Percentiles rank a stretch among this genome's conserved stretches.
Conservation (phyloP, 768 basidiomycete genomes). For the Fistulinella prunicolor region DNA sequence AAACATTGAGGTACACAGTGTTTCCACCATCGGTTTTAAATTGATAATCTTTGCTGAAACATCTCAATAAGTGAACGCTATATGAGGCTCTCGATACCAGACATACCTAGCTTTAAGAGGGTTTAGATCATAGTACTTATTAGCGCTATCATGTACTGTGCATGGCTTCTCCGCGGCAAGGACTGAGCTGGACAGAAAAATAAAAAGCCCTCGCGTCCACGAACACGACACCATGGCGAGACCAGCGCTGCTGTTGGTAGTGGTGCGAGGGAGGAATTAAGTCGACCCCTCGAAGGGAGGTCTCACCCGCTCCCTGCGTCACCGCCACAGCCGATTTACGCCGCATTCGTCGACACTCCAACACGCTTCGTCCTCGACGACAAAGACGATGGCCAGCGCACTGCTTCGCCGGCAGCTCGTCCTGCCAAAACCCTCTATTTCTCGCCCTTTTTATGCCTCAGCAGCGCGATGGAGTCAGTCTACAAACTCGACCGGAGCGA, state of each 20-base stretch:
- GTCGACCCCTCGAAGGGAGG: slow-evolving; percentile 26
- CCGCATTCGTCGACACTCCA: slow-evolving; percentile 11
- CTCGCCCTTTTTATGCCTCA: slow-evolving; percentile 28
- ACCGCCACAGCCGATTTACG: slow-evolving; percentile 27
- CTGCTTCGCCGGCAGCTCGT: slow-evolving; percentile 59
- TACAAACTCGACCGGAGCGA: slow-evolving; percentile 31
- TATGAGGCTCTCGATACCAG: background rate
- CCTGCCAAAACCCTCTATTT: slow-evolving; percentile 29
- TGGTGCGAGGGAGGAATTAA: slow-evolving; percentile 10
- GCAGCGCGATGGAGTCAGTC: slow-evolving; percentile 26
- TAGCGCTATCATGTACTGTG: slow-evolving; percentile 45
- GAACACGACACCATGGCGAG: slow-evolving; percentile 2
- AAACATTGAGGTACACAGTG: slow-evolving; percentile 60
- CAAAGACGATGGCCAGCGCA: slow-evolving; percentile 57
- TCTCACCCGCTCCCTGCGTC: slow-evolving; percentile 6
- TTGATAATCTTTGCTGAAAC: slow-evolving; percentile 60
- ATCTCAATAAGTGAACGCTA: slow-evolving; percentile 6
- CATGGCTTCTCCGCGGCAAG: slow-evolving; percentile 54
- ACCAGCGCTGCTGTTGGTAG: background rate
- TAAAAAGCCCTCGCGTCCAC: background rate
- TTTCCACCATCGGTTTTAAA: slow-evolving; percentile 47
- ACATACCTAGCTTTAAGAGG: slow-evolving; percentile 56
- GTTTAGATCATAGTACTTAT: slow-evolving; percentile 66
- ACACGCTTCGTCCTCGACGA: slow-evolving; percentile 26
- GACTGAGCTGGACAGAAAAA: slow-evolving; percentile 6